Percentiles rank a stretch among this genome's conserved stretches.
Conservation (phyloP, 1,284 basidiomycete genomes). For the Melanopsichium pennsylvanicum region DNA sequence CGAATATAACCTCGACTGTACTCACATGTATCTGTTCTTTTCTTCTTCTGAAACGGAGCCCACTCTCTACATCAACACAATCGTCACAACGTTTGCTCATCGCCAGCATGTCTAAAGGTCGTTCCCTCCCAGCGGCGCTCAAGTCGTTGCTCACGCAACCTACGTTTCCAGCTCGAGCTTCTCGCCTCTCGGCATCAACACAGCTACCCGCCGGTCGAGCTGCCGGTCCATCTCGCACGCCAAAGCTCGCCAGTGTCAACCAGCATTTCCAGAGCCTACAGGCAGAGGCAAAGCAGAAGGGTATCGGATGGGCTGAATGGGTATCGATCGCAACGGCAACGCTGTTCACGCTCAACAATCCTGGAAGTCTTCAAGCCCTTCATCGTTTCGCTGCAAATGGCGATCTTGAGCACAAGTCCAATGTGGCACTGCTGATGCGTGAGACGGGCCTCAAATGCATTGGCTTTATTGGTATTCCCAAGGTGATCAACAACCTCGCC, state of each 20-base stretch:
- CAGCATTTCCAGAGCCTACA: slow-evolving; percentile 70
- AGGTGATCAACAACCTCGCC: slow-evolving; percentile 68
- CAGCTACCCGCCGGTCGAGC: slow-evolving; percentile 61
- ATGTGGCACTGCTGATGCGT: slow-evolving; percentile 80
- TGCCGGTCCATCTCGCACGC: slow-evolving; percentile 73
- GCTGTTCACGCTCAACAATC: slow-evolving; percentile 81
- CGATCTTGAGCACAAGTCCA: slow-evolving; percentile 71
- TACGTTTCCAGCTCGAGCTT: slow-evolving; percentile 73
- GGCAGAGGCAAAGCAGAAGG: slow-evolving; percentile 73
- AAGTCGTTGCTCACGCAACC: slow-evolving; percentile 79
- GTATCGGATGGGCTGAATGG: slow-evolving; percentile 78
- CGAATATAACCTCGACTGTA: too few relatives aligned
- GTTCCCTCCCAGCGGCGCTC: slow-evolving; percentile 68
- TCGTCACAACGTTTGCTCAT: neutral
- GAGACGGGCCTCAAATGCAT: slow-evolving; percentile 92
- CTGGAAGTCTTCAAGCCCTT: slow-evolving; percentile 78
- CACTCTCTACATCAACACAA: neutral
- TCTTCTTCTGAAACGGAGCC: too few relatives aligned
- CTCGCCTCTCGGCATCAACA: slow-evolving; percentile 58
- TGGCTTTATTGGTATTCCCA: slow-evolving; percentile 89
- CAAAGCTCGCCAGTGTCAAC: slow-evolving; percentile 72
- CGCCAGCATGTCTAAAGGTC: slow-evolving; percentile 36
- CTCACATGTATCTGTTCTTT: too few relatives aligned
- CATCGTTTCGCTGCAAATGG: slow-evolving; percentile 76
- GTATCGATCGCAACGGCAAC: slow-evolving; percentile 85